phyloP scores from a whole-genome alignment of 1,139 yeast genomes.

The Yamadazyma buinensis region DNA sequence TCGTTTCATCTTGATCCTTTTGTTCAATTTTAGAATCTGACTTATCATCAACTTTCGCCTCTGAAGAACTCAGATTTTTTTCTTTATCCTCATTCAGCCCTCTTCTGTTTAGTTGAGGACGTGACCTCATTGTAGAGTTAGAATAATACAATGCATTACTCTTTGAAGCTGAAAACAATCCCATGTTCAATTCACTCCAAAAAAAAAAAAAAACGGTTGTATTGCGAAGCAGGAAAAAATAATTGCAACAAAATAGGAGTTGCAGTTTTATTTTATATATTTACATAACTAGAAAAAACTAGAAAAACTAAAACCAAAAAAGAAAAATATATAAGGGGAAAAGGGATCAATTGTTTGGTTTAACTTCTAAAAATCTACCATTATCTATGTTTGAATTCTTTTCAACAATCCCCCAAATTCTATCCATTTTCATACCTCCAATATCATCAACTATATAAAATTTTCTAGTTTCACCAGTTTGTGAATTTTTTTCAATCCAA shows the following conservation, averaged over 20 bases:
- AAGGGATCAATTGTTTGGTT: no score
- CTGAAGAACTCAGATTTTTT: not conserved
- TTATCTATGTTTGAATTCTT: constrained; percentile 60
- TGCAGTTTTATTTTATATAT: no score
- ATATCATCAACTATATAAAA: constrained; percentile 68
- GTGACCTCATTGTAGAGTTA: constrained; percentile 12
- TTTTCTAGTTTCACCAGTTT: constrained; percentile 30
- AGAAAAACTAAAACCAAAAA: no score
- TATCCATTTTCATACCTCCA: constrained; percentile 81
- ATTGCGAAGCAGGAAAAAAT: no score
- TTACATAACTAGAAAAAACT: no score
- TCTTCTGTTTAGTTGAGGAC: constrained; percentile 14
- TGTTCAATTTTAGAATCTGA: not conserved
- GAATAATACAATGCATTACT: constrained; percentile 10
- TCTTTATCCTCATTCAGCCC: constrained; percentile 7
- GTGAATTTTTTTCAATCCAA: constrained; percentile 48
- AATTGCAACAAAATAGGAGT: no score
- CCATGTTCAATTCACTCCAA: no score
- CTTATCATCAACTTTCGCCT: not conserved
- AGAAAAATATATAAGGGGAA: no score
- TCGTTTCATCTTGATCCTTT: not conserved
- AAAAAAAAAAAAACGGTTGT: no score
- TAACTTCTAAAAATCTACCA: constrained; percentile 47
- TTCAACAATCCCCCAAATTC: constrained; percentile 79
- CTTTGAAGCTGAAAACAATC: constrained; percentile 13